Percentiles rank a stretch among this genome's conserved stretches.
Conservation (phyloP, 345 rosid genomes). For the Pistacia integerrima region DNA sequence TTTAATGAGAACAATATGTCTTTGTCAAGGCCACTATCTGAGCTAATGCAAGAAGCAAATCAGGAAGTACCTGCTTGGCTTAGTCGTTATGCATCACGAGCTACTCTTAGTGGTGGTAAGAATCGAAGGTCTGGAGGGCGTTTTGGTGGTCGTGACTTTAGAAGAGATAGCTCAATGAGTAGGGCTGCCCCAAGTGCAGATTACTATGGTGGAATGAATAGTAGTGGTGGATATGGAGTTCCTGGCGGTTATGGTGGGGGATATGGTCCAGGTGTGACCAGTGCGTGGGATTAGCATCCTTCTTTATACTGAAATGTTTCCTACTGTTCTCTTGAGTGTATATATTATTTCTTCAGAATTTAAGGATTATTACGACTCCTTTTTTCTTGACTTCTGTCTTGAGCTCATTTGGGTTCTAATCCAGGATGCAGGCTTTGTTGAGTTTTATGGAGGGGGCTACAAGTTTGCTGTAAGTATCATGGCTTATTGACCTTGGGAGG, state of each 20-base stretch:
- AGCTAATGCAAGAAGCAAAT: conserved; percentile 57
- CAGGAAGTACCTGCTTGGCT: conserved; percentile 68
- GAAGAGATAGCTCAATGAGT: conserved; percentile 42
- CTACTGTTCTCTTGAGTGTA: neutral
- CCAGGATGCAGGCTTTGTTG: neutral
- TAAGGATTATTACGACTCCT: conserved; percentile 1
- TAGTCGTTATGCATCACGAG: conserved; percentile 40
- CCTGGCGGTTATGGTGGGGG: conserved; percentile 28
- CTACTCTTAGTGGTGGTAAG: conserved; percentile 40
- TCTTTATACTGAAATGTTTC: conserved; percentile 6
- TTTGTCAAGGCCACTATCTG: conserved; percentile 46
- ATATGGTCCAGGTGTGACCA: conserved; percentile 35
- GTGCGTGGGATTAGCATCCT: conserved; percentile 51
- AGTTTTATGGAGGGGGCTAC: neutral
- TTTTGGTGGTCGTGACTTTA: conserved; percentile 55
- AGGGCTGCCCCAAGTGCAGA: conserved; percentile 18
- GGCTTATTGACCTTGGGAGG: neutral
- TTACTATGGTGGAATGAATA: conserved; percentile 33
- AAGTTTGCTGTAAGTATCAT: neutral
- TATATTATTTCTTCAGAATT: conserved; percentile 14
- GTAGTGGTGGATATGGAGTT: conserved; percentile 28
- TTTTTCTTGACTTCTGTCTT: neutral
- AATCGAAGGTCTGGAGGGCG: conserved; percentile 44
- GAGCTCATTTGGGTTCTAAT: neutral
- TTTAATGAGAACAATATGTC: conserved; percentile 51